Evolutionary conservation across 1,284 basidiomycete species (phyloP).

Genomic region (Ceratobasidium sp.): DNA sequence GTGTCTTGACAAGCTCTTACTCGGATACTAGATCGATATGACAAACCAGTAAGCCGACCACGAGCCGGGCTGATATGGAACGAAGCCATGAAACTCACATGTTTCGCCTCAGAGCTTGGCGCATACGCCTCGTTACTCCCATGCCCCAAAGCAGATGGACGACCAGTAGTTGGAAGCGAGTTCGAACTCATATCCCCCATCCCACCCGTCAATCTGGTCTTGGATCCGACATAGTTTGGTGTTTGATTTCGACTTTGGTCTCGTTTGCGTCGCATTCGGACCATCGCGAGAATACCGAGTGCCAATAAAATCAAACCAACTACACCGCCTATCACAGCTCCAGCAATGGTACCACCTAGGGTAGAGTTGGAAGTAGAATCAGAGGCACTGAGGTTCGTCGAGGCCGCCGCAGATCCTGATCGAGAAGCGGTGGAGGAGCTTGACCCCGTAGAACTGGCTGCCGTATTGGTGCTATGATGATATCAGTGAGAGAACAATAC

Average conservation of each 20-base stretch:
- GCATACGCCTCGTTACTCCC: too few species aligned
- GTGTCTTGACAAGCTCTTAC: too few species aligned
- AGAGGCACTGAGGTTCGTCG: neutral
- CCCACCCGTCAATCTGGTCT: neutral
- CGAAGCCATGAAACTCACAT: too few species aligned
- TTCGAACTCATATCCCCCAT: too few species aligned
- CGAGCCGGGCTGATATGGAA: too few species aligned
- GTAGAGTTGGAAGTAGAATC: neutral
- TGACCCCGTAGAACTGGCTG: neutral
- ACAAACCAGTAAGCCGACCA: too few species aligned
- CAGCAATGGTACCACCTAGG: constrained; percentile 3
- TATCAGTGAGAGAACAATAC: too few species aligned
- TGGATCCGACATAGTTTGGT: neutral
- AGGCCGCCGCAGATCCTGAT: constrained; percentile 2
- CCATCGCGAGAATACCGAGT: neutral
- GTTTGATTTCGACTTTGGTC: neutral
- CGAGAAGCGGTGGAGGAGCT: neutral
- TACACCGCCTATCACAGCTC: constrained; percentile 5
- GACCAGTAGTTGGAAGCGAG: too few species aligned
- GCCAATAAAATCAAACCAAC: neutral
- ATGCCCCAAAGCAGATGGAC: too few species aligned
- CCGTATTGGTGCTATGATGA: neutral
- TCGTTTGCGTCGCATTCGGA: neutral
- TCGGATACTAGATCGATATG: too few species aligned
- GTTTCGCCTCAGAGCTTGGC: too few species aligned